A percentile compares a stretch with the other conserved stretches of the same genome.
Evolutionary conservation across 1,284 basidiomycete genomes (phyloP).

Genomic region (Pyrrhoderma noxium): DNA sequence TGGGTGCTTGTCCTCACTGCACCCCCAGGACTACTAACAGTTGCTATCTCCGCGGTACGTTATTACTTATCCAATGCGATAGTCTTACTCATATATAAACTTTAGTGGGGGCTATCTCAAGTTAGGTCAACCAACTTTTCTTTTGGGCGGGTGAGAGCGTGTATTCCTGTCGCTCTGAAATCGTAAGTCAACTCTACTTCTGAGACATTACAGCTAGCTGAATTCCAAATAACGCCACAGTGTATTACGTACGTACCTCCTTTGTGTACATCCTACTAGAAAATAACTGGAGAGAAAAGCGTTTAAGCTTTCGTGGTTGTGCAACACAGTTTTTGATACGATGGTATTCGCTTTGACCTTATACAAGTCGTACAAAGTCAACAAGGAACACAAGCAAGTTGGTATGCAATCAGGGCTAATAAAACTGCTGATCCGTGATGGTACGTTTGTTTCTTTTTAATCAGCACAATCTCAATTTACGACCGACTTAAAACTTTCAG

Average conservation of each 20-base stretch:
- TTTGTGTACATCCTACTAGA: background rate
- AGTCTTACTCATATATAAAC: background rate
- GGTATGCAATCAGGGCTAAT: slow-evolving; percentile 7
- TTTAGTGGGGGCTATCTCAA: slow-evolving; percentile 2
- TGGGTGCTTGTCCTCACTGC: slow-evolving; percentile 15
- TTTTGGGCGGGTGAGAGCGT: slow-evolving; percentile 11
- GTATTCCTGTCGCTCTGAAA: slow-evolving; percentile 5
- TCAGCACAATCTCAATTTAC: background rate
- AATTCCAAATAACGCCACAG: too few relatives aligned
- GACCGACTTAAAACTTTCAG: background rate
- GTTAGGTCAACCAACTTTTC: slow-evolving; percentile 6
- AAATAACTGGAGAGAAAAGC: slow-evolving; percentile 1
- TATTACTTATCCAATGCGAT: background rate
- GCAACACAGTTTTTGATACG: slow-evolving; percentile 8
- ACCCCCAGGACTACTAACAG: slow-evolving; percentile 1
- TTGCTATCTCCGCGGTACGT: slow-evolving; percentile 11
- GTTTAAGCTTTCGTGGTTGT: slow-evolving; percentile 13
- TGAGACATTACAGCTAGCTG: background rate
- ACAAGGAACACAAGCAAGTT: slow-evolving; percentile 1
- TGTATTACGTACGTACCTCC: too few relatives aligned
- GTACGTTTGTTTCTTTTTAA: slow-evolving; percentile 1
- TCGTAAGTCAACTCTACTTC: background rate
- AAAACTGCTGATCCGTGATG: slow-evolving; percentile 11
- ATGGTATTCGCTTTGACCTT: slow-evolving; percentile 9
- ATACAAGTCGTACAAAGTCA: slow-evolving; percentile 4